Evolutionary conservation across 495 filamentous ascomycete species (phyloP).

Genomic region (Xylaria intraflava): DNA sequence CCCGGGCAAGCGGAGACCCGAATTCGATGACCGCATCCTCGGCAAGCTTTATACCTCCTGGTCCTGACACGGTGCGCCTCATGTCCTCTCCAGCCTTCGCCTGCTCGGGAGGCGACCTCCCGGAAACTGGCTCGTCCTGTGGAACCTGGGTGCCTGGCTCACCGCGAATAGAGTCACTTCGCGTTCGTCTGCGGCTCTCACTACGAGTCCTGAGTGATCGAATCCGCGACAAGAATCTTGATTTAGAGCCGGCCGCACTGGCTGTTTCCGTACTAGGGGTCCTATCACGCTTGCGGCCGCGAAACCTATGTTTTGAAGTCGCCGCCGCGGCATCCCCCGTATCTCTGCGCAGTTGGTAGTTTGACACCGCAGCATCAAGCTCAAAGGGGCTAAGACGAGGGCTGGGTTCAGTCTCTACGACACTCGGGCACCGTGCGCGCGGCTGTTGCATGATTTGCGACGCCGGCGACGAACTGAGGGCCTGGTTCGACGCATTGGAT

Average conservation of each 20-base stretch:
- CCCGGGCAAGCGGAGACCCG: conserved; percentile 13
- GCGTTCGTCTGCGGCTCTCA: conserved; percentile 3
- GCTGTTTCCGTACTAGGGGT: background rate
- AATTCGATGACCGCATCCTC: conserved; percentile 29
- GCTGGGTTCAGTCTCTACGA: conserved; percentile 42
- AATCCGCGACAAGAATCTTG: conserved; percentile 11
- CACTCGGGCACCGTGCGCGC: conserved; percentile 26
- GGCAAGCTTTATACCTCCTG: conserved; percentile 20
- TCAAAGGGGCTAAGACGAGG: conserved; percentile 28
- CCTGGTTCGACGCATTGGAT: background rate
- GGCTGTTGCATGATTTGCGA: conserved; percentile 25
- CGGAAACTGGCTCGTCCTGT: background rate
- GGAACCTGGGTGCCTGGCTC: conserved; percentile 1
- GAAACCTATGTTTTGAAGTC: background rate
- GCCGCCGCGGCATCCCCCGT: background rate
- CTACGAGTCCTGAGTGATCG: conserved; percentile 10
- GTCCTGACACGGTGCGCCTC: conserved; percentile 21
- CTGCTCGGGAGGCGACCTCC: background rate
- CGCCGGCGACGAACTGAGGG: conserved; percentile 15
- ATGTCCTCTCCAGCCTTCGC: conserved; percentile 18
- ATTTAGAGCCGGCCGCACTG: background rate
- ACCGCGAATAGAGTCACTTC: conserved; percentile 4
- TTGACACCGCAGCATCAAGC: conserved; percentile 27
- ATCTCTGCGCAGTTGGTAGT: conserved; percentile 33
- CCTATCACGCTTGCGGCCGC: background rate